Base-by-base conservation (phyloP, 2,329 filamentous ascomycete genomes). In the Trichophaea hybrida region DNA sequence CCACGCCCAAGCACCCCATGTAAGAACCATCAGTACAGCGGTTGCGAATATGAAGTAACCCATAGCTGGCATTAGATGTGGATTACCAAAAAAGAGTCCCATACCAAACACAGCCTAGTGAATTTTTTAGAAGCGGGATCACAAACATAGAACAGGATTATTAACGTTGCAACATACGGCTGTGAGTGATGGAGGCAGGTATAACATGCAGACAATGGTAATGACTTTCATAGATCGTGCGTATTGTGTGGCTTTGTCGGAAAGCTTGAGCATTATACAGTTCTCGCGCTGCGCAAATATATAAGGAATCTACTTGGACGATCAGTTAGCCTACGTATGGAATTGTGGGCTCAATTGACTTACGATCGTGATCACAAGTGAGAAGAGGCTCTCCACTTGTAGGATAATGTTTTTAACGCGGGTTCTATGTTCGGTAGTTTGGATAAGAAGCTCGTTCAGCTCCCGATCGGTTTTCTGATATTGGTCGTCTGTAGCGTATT, bases 141-240 rank as follows among this genome's bases (percentile, higher is more conserved):
- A 44, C 43, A n/a, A 44, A 32, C 51, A 6, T 1, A 55, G 2
- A 40, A 33, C 2, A 4, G 17, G 12, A 24, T 13, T 8, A 17
- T 37, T 12, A 32, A 15, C 40, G 17, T 12, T 15, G 24, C 7
- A n/a, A 51, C 59, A 31, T 60, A 60, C 59, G 2, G 59, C 59
- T 24, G 58, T 43, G 24, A 60, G 38, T 15, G 54, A 57, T 13
- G 54, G 54, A 5, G 59, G 59, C 31, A 58, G 54, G 46, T 57
- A 60, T 34, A 58, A 24, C 59, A 60, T 60, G 24, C 54, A 57
- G 6, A 60, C 49, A n/a, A 58, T 48, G 5, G 59, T 60, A 8
- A 60, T 60, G 35, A 60, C 48, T 34, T 60, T 60, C 54, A 58
- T 60, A 3, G 59, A 60, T 32, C 50, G 51, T 5, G 59, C 59